Evolutionary conservation across 1,139 yeast genomes (phyloP).

Genomic region (Yamadazyma spencermartinsiae): DNA sequence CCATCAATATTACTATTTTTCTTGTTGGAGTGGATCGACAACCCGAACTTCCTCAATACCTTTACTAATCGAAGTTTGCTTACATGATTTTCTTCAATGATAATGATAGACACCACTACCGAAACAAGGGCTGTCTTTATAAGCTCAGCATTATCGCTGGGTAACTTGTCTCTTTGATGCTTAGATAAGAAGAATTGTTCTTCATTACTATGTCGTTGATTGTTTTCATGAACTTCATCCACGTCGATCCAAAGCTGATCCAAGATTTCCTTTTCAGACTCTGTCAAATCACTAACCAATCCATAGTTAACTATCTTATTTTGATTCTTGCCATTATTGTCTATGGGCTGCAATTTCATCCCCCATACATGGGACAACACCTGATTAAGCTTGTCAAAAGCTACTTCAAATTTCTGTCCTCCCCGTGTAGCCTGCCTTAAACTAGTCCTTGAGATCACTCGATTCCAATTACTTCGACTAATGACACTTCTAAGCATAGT

Average conservation of each 20-base stretch:
- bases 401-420: conserved; percentile 14
- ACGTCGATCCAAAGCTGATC: conserved; percentile 22
- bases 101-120: conserved; percentile 28
- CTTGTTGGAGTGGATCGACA: conserved; percentile 22
- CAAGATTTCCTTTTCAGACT: conserved; percentile 22
- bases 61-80: conserved; percentile 27
- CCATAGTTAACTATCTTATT: conserved; percentile 14
- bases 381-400: conserved; percentile 18
- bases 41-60: conserved; percentile 29
- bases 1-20: conserved; percentile 27
- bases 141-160: conserved; percentile 27
- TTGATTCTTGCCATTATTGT: conserved; percentile 8
- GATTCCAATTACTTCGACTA: conserved; percentile 5
- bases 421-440: conserved; percentile 8
- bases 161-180: conserved; percentile 14
- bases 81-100: conserved; percentile 36
- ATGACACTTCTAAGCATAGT: conserved; percentile 6
- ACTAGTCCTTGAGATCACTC: conserved; percentile 6
- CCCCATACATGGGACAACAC: conserved; percentile 33
- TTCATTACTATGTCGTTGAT: conserved; percentile 8
- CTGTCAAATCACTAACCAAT: conserved; percentile 22
- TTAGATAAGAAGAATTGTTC: conserved; percentile 20
- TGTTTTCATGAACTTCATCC: conserved; percentile 4
- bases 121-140: conserved; percentile 31
- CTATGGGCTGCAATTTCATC: conserved; percentile 23